A percentile compares a stretch with the other conserved stretches of the same genome.
phyloP scores from a whole-genome alignment of 257 asterid genomes.

The Solanum virginianum region DNA sequence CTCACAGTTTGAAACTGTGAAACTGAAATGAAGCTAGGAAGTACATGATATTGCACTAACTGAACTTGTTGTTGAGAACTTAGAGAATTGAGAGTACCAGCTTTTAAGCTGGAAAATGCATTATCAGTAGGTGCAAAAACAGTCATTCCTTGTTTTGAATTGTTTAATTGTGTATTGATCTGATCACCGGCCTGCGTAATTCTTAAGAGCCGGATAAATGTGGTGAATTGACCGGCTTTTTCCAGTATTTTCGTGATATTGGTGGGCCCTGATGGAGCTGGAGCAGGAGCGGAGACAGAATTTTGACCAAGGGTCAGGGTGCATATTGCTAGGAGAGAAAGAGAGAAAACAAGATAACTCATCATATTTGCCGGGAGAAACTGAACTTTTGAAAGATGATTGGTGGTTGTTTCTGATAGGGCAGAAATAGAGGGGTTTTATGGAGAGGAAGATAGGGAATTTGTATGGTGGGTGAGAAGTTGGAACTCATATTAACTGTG shows the following conservation, averaged over 20 bases:
- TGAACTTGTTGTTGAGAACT: conserved; percentile 62
- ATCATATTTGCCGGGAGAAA: conserved; percentile 3
- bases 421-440: conserved; percentile 22
- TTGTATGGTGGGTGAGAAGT: conserved; percentile 27
- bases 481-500: conserved; percentile 9
- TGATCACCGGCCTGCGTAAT: conserved; percentile 60
- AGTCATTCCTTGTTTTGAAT: conserved; percentile 66
- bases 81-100: conserved; percentile 66
- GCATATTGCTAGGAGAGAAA: conserved; percentile 10
- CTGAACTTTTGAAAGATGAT: not conserved
- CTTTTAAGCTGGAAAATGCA: conserved; percentile 48
- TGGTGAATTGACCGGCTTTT: conserved; percentile 78
- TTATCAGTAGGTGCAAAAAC: conserved; percentile 72
- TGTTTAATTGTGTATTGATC: conserved; percentile 71
- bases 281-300: conserved; percentile 41
- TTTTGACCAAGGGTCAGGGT: conserved; percentile 34
- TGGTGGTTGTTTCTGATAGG: not conserved
- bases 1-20: conserved; percentile 80
- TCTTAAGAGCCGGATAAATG: conserved; percentile 48
- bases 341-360: conserved; percentile 12
- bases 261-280: conserved; percentile 67
- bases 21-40: conserved; percentile 42
- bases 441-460: conserved; percentile 9
- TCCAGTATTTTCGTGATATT: conserved; percentile 79
- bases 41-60: conserved; percentile 52